phyloP scores from a whole-genome alignment of 495 filamentous ascomycete genomes.

The Letharia lupina region DNA sequence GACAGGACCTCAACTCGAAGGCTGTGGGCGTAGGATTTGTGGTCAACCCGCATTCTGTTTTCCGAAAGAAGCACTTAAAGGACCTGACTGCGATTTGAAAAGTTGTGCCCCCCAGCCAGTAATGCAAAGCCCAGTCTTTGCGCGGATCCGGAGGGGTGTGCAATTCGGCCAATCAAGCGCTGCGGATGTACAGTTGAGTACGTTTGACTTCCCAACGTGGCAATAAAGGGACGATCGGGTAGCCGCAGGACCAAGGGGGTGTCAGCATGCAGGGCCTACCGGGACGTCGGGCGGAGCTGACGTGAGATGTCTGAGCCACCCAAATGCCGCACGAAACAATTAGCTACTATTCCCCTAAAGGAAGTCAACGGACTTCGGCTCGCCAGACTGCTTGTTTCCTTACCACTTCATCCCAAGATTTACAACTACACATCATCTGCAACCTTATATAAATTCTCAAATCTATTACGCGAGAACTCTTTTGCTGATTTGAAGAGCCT shows the following conservation, averaged over 20 bases:
- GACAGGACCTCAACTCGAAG: too few relatives aligned
- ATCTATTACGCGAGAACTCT: background rate
- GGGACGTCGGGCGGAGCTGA: too few relatives aligned
- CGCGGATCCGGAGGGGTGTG: background rate
- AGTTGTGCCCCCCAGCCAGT: background rate
- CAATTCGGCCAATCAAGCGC: background rate
- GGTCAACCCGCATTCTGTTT: background rate
- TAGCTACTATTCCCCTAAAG: too few relatives aligned
- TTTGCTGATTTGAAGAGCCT: background rate
- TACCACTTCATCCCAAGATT: background rate
- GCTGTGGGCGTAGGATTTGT: too few relatives aligned
- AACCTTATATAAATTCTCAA: background rate
- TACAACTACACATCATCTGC: background rate
- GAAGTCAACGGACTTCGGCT: background rate
- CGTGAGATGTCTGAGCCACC: background rate
- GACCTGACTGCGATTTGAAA: background rate
- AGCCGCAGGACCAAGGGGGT: background rate
- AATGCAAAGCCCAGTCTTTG: background rate
- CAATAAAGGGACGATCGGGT: background rate
- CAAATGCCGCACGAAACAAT: background rate
- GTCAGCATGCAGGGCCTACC: background rate
- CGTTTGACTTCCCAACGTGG: background rate
- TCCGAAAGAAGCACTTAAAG: background rate
- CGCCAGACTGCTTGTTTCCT: background rate
- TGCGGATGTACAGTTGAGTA: too few relatives aligned